phyloP scores from a whole-genome alignment of 228 moss, liverwort and hornwort genomes.

The Sphagnum magellanicum region DNA sequence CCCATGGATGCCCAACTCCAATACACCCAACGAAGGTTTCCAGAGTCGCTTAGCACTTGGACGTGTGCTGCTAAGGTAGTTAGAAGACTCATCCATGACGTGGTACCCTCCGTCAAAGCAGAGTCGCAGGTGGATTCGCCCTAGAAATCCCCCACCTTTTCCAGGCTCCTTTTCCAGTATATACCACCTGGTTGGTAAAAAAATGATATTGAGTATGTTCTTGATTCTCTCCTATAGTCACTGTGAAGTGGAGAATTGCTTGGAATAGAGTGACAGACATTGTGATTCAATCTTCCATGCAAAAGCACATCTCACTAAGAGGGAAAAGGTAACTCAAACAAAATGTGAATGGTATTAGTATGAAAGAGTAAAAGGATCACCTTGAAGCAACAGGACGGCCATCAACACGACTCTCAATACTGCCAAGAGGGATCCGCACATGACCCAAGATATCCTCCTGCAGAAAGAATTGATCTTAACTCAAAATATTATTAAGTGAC shows the following conservation, averaged over 20 bases:
- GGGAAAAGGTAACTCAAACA: too few relatives aligned
- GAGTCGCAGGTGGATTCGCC: constrained; percentile 73
- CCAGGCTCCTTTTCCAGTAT: constrained; percentile 59
- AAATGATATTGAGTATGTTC: too few relatives aligned
- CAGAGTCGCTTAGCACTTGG: constrained; percentile 77
- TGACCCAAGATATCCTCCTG: constrained; percentile 73
- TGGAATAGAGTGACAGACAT: too few relatives aligned
- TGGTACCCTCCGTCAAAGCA: constrained; percentile 95
- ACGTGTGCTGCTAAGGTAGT: constrained; percentile 71
- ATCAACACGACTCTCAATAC: constrained; percentile 70
- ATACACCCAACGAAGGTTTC: constrained; percentile 66
- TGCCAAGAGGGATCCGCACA: constrained; percentile 48
- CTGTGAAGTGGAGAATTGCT: too few relatives aligned
- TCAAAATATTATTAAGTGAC: neutral
- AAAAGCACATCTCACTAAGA: too few relatives aligned
- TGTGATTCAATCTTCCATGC: too few relatives aligned
- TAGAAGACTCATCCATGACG: constrained; percentile 79
- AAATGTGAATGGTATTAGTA: too few relatives aligned
- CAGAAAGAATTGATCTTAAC: neutral
- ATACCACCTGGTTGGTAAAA: constrained; percentile 53
- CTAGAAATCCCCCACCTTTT: constrained; percentile 49
- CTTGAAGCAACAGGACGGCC: constrained; percentile 71
- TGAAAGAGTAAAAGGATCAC: constrained; percentile 16
- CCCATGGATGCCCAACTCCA: constrained; percentile 82
- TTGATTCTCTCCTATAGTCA: too few relatives aligned